Percentiles rank a stretch among this genome's conserved stretches.
Evolutionary conservation across 495 filamentous ascomycete genomes (phyloP).

Genomic region (Hypomontagnella submonticulosa): DNA sequence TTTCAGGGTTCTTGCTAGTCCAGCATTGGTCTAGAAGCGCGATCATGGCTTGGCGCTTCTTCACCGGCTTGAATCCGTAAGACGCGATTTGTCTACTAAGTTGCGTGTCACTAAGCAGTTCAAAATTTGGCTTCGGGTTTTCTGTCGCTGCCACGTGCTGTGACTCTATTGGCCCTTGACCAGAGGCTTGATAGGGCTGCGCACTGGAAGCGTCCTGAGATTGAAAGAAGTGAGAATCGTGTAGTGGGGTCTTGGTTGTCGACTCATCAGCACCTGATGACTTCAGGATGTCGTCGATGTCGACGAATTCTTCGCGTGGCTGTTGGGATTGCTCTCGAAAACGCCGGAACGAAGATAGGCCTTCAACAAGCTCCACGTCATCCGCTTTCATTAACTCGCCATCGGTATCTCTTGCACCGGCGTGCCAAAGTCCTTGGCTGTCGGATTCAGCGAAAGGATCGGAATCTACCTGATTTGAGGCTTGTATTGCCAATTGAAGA

Average conservation of each 20-base stretch:
- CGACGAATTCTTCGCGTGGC: slow-evolving; percentile 45
- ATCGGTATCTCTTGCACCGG: slow-evolving; percentile 70
- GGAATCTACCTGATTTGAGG: slow-evolving; percentile 63
- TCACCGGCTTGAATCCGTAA: slow-evolving; percentile 82
- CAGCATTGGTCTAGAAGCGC: slow-evolving; percentile 78
- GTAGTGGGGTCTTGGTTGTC: background rate
- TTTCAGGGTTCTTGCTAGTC: slow-evolving; percentile 57
- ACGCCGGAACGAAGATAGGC: background rate
- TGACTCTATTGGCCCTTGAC: slow-evolving; percentile 7
- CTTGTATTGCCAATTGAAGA: slow-evolving; percentile 74
- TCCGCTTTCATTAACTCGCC: slow-evolving; percentile 70
- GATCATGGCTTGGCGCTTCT: slow-evolving; percentile 76
- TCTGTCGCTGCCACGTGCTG: slow-evolving; percentile 36
- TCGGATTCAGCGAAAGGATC: slow-evolving; percentile 52
- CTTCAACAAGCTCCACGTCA: slow-evolving; percentile 65
- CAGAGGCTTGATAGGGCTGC: slow-evolving; percentile 28
- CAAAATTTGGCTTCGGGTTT: slow-evolving; percentile 67
- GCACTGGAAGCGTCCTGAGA: slow-evolving; percentile 22
- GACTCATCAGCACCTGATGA: slow-evolving; percentile 27
- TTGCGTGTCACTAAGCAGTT: slow-evolving; percentile 70
- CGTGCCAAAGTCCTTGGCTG: slow-evolving; percentile 68
- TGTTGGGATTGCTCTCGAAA: background rate
- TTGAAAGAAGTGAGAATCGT: slow-evolving; percentile 19
- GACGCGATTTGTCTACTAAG: slow-evolving; percentile 69
- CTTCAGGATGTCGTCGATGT: slow-evolving; percentile 53